Base-by-base conservation (phyloP, 176 grass and related monocot genomes). In the Luzula sylvatica region DNA sequence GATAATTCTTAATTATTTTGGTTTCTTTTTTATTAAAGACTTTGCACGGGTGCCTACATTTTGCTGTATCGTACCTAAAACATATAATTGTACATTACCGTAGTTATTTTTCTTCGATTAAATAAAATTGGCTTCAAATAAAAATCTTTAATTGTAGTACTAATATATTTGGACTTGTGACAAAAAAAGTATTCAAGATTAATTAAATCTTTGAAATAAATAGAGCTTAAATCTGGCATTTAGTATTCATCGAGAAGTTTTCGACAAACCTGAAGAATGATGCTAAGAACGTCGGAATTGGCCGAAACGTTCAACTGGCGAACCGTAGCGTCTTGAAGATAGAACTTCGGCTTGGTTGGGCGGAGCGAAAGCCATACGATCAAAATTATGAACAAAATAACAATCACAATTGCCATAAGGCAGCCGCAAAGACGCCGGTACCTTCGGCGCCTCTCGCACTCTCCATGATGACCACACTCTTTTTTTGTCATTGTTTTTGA, bases 321-420 rank as follows among this genome's bases (percentile, higher is more conserved):
- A n/a, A 94, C 72, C 0, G 68, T 4, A 0, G 80, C 90, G 73
- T 95, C 80, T 46, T 81, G 83, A 21, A 94, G 78, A 69, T 66
- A 83, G 79, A 94, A 87, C 5, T 73, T 55, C 27, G 88, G 88
- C 65, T 81, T 85, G 0, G 79, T 87, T 2, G 88, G 88, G 30
- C 79, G 88, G 50, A 94, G 79, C 2, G 60, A 41, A 0, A 96
- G 90, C 80, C 59, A 88, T 13, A 82, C 15, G 64, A 88, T 71
- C 16, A 95, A 69, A 22, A 56, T 62, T 62, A 86, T 56, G 53
- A 86, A 7, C 56, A 65, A 78, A 2, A 60, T 48, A 3, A 82
- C 1, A n/a, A 88, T 1, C 8, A 74, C 49, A 2, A 78, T 3
- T 1, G 0, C 18, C 13, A 73, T 0, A 47, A 88, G 57, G 50